These are phyloP conservation scores for Globisporangium polare DNA, from an alignment of 352 stramenopile species.

Conservation along the genomic window DNA sequence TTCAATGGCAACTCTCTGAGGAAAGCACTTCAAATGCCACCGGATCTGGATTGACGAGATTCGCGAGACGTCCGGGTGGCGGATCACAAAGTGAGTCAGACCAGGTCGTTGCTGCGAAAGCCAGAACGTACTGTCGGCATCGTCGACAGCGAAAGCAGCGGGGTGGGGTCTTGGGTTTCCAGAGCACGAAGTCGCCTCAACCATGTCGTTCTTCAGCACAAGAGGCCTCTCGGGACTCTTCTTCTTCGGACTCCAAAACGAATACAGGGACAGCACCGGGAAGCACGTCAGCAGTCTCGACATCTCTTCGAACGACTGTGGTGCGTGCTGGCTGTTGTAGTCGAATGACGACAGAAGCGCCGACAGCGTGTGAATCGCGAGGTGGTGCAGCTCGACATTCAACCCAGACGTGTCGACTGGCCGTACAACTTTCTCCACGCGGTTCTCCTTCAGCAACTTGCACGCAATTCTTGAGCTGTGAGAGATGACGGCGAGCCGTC, in stretches of 20 bases:
- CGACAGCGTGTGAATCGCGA: slow-evolving; percentile 79
- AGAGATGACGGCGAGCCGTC: slow-evolving; percentile 74
- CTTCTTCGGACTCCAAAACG: slow-evolving; percentile 82
- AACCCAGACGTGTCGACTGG: slow-evolving; percentile 29
- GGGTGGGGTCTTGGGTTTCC: slow-evolving; percentile 40
- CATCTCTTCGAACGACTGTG: slow-evolving; percentile 75
- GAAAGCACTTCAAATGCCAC: slow-evolving; percentile 69
- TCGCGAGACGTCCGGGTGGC: slow-evolving; percentile 27
- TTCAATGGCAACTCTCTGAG: slow-evolving; percentile 52
- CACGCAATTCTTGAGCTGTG: slow-evolving; percentile 70
- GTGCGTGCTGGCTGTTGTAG: slow-evolving; percentile 38
- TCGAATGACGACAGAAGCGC: slow-evolving; percentile 72
- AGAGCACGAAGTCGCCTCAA: slow-evolving; percentile 57
- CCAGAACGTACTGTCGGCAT: slow-evolving; percentile 61
- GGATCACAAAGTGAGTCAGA: slow-evolving; percentile 46
- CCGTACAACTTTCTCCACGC: slow-evolving; percentile 31
- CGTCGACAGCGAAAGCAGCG: slow-evolving; percentile 54
- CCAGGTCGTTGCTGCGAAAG: slow-evolving; percentile 62
- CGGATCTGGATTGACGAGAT: slow-evolving; percentile 62
- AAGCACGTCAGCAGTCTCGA: slow-evolving; percentile 72
- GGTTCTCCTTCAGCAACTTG: slow-evolving; percentile 48
- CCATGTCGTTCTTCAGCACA: slow-evolving; percentile 30
- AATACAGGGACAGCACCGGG: slow-evolving; percentile 71
- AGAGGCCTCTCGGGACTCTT: slow-evolving; percentile 56
- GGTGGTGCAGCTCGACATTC: slow-evolving; percentile 74